These are phyloP conservation scores for Candida anglica DNA, from an alignment of 805 yeast genomes.

Conservation along the genomic window DNA sequence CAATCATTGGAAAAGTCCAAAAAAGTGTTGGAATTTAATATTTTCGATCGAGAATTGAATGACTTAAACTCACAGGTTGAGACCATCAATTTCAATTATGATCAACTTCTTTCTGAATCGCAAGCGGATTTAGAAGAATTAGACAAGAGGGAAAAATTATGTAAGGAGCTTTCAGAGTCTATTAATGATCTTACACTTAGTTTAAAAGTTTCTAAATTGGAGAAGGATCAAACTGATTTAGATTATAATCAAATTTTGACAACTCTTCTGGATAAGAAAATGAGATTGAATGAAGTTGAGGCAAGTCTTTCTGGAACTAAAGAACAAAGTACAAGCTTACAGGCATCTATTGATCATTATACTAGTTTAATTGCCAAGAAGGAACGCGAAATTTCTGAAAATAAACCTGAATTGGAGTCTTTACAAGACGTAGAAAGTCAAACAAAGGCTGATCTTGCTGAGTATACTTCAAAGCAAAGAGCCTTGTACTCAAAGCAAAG, in stretches of 20 bases:
- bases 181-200: conserved; percentile 45
- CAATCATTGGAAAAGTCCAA: conserved; percentile 65
- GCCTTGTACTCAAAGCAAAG: conserved; percentile 67
- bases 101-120: conserved; percentile 47
- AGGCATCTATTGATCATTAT: conserved; percentile 19
- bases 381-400: conserved; percentile 29
- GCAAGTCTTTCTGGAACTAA: conserved; percentile 3
- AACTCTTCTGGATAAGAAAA: conserved; percentile 42
- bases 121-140: conserved; percentile 51
- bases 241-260: conserved; percentile 49
- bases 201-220: conserved; percentile 51
- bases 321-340: conserved; percentile 18
- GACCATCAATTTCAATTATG: conserved; percentile 54
- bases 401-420: conserved; percentile 38
- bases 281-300: conserved; percentile 41
- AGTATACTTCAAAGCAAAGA: conserved; percentile 51
- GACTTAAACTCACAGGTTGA: conserved; percentile 60
- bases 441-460: conserved; percentile 34
- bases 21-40: conserved; percentile 68
- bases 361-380: conserved; percentile 28
- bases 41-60: conserved; percentile 72
- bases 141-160: conserved; percentile 55
- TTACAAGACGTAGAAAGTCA: conserved; percentile 37
- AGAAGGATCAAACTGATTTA: conserved; percentile 48
- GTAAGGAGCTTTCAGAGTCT: conserved; percentile 41